These are phyloP conservation scores for Apiospora rasikravindrae DNA, from an alignment of 2,329 filamentous ascomycete species.

Conservation along the genomic window DNA sequence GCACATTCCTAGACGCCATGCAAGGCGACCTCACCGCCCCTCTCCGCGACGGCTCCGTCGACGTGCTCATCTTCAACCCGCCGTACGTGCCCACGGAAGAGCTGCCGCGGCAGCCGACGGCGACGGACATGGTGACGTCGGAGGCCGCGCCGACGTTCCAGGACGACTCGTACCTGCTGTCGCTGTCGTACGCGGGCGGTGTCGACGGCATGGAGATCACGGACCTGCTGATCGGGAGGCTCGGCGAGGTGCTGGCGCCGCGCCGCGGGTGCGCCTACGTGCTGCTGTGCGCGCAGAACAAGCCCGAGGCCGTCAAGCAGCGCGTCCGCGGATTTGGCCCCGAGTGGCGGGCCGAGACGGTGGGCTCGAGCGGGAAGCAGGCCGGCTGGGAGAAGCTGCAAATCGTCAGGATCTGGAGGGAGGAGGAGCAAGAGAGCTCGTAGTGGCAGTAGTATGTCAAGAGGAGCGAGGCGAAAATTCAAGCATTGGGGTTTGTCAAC, in stretches of 20 bases:
- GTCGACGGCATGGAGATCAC: constrained; percentile 94
- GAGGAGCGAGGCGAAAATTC: not conserved
- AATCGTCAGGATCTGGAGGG: constrained; percentile 84
- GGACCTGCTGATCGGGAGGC: constrained; percentile 71
- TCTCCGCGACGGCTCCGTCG: constrained; percentile 65
- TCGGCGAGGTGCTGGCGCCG: constrained; percentile 61
- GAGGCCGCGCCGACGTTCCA: constrained; percentile 62
- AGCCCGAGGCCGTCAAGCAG: constrained; percentile 74
- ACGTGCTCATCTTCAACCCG: constrained; percentile 94
- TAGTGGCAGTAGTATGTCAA: not conserved
- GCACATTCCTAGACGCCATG: constrained; percentile 67
- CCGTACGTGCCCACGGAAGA: constrained; percentile 90
- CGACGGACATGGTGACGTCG: constrained; percentile 32
- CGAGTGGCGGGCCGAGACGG: constrained; percentile 76
- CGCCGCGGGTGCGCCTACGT: constrained; percentile 83
- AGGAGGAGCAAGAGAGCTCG: constrained; percentile 25
- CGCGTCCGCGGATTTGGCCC: constrained; percentile 59
- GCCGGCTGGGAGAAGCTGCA: constrained; percentile 95
- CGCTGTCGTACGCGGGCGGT: constrained; percentile 88
- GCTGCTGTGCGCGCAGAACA: constrained; percentile 88
- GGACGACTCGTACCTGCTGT: constrained; percentile 81
- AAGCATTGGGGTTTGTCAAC: constrained; percentile 7
- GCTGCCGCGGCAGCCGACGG: constrained; percentile 61
- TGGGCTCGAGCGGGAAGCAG: constrained; percentile 82
- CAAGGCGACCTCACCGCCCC: constrained; percentile 71